Base-by-base conservation (phyloP, 441 rosid genomes). In the Erodium trifolium region DNA sequence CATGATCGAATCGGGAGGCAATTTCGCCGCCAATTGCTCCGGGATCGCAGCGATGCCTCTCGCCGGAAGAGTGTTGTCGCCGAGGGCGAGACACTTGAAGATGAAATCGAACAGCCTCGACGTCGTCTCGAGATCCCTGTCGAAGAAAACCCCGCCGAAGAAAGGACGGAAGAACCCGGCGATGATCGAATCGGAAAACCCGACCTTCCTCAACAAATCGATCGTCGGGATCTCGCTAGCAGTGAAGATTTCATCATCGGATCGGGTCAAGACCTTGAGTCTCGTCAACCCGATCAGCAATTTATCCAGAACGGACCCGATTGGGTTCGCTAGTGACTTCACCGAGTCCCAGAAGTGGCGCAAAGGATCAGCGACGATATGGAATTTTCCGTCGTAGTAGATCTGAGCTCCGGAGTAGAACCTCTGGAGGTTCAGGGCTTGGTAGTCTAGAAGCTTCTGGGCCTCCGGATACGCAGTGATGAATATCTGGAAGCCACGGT, bases 401-500 rank as follows among this genome's bases (percentile, higher is more conserved):
- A 92, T 79, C 29, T 68, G 80, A 29, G 98, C 92, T 29, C 98
- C 98, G 1, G 96, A 86, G 76, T 88, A 92, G 74, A 93, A 90
- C 74, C 77, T 78, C 67, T 74, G 85, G 67, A 86, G 79, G 53
- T 82, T 73, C 1, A 92, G 71, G 10, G 86, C 75, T 5, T 75
- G 63, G 82, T 87, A 90, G 37, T 90, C 86, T 0, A 92, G 89
- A 23, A 92, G 88, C 76, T 76, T 85, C 23, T 68, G 85, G 68
- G 97, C 96, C 79, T 92, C 98, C 2, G 96, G 96, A 51, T 92
- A 88, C 3, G 90, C 93, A 0, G 96, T 90, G 79, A 92, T 88
- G 86, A 92, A 92, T 63, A 92, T 92, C 77, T 92, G 98, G 85
- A 92, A 92, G 62, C 98, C 98, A 34, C 96, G 84, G 76, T 92